Evolutionary conservation across 805 yeast species (phyloP).

Genomic region (Maudiozyma turicensis): DNA sequence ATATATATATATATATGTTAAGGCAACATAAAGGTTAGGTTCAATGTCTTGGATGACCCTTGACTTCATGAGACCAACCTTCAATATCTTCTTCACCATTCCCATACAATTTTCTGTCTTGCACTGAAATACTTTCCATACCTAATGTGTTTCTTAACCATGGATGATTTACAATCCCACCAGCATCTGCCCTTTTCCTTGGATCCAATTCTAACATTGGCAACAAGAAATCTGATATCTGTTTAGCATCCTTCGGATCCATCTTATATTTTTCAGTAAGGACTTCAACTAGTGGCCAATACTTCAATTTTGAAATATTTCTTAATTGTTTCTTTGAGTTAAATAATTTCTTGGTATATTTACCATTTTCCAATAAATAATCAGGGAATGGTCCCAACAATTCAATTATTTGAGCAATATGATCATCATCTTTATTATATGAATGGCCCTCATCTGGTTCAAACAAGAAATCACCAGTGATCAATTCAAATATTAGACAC

Average conservation of each 20-base stretch:
- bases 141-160: slow-evolving; percentile 75
- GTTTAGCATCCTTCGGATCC: slow-evolving; percentile 55
- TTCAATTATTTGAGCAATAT: slow-evolving; percentile 90
- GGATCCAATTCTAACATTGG: slow-evolving; percentile 85
- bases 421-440: slow-evolving; percentile 88
- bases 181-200: slow-evolving; percentile 82
- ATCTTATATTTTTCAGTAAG: slow-evolving; percentile 78
- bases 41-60: slow-evolving; percentile 32
- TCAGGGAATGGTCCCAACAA: slow-evolving; percentile 61
- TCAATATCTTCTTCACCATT: slow-evolving; percentile 78
- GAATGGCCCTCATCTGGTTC: slow-evolving; percentile 72
- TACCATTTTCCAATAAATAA: slow-evolving; percentile 47
- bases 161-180: slow-evolving; percentile 82
- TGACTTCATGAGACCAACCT: slow-evolving; percentile 78
- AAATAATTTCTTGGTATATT: slow-evolving; percentile 53
- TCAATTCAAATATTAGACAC: slow-evolving; percentile 77
- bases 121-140: slow-evolving; percentile 50
- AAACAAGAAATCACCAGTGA: slow-evolving; percentile 90
- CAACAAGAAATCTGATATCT: slow-evolving; percentile 62
- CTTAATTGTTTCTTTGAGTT: slow-evolving; percentile 61
- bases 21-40: background rate
- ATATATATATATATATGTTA: no score
- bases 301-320: slow-evolving; percentile 71
- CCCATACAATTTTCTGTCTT: slow-evolving; percentile 66
- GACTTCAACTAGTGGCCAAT: slow-evolving; percentile 81